Evolutionary conservation across 306 rosid genomes (phyloP).

Genomic region (Gastrolobium villosum): DNA sequence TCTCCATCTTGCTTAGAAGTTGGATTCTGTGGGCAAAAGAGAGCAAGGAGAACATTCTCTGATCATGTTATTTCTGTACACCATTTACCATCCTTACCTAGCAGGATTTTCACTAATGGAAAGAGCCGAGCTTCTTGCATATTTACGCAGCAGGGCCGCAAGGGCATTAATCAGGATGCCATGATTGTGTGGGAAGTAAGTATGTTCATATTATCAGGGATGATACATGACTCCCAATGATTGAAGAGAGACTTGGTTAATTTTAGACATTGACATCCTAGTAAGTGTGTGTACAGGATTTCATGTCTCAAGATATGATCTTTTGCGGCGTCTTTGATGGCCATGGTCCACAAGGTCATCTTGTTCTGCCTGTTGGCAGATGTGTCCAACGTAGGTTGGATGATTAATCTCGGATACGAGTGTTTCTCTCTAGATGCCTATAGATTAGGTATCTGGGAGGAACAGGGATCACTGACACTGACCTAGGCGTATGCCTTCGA

Average conservation of each 20-base stretch:
- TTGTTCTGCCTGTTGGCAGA: too few species aligned
- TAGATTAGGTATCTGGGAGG: too few species aligned
- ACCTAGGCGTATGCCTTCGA: too few species aligned
- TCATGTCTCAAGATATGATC: slow-evolving; percentile 81
- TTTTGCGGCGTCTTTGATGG: slow-evolving; percentile 98
- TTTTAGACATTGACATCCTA: slow-evolving; percentile 40
- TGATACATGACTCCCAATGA: background rate
- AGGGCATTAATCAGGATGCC: slow-evolving; percentile 99
- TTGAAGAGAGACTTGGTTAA: slow-evolving; percentile 12
- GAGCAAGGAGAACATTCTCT: slow-evolving; percentile 78
- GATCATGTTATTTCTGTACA: slow-evolving; percentile 73
- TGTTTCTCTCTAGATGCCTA: too few species aligned
- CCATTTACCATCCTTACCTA: slow-evolving; percentile 76
- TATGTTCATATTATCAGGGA: slow-evolving; percentile 23
- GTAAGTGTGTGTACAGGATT: slow-evolving; percentile 75
- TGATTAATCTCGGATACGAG: too few species aligned
- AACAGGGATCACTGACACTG: too few species aligned
- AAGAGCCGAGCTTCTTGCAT: slow-evolving; percentile 85
- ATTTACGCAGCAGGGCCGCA: slow-evolving; percentile 98
- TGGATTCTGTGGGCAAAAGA: slow-evolving; percentile 62
- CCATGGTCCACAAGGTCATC: slow-evolving; percentile 97
- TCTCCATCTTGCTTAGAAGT: slow-evolving; percentile 68
- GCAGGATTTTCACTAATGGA: slow-evolving; percentile 81
- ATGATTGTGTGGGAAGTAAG: slow-evolving; percentile 99
- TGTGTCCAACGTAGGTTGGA: too few species aligned